Evolutionary conservation across 2,329 filamentous ascomycete genomes (phyloP).

Genomic region (Taxawa tesnikishii): DNA sequence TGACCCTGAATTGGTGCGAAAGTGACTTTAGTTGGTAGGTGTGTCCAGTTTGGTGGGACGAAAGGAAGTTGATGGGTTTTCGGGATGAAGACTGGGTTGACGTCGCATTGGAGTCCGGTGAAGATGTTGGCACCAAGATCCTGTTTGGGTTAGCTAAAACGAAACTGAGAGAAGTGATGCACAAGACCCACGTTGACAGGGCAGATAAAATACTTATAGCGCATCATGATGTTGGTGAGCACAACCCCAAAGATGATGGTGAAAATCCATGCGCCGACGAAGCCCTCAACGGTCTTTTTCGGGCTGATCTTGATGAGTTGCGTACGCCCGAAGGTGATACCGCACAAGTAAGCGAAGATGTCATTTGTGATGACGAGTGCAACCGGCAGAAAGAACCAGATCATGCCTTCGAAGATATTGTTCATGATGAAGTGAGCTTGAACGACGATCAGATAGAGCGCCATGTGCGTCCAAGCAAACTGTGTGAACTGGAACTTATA

Average conservation of each 20-base stretch:
- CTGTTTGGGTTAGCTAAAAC: slow-evolving; percentile 14
- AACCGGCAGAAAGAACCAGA: slow-evolving; percentile 97
- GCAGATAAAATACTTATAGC: slow-evolving; percentile 96
- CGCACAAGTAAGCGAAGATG: slow-evolving; percentile 95
- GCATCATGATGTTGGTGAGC: slow-evolving; percentile 73
- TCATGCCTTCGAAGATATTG: slow-evolving; percentile 98
- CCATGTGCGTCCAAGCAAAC: slow-evolving; percentile 99
- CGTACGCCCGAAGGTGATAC: slow-evolving; percentile 90
- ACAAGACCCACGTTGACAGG: slow-evolving; percentile 61
- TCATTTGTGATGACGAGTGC: slow-evolving; percentile 96
- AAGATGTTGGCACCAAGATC: slow-evolving; percentile 90
- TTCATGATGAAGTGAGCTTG: slow-evolving; percentile 99
- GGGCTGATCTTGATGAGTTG: slow-evolving; percentile 96
- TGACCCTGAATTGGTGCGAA: slow-evolving; percentile 88
- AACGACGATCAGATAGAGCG: slow-evolving; percentile 91
- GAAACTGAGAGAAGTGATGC: slow-evolving; percentile 9
- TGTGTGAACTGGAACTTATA: slow-evolving; percentile 99
- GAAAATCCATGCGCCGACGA: slow-evolving; percentile 91
- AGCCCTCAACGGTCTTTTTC: slow-evolving; percentile 98
- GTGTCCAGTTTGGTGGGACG: slow-evolving; percentile 49
- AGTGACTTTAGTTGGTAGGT: slow-evolving; percentile 58
- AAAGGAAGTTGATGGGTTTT: slow-evolving; percentile 57
- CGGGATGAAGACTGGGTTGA: slow-evolving; percentile 82
- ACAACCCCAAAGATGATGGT: slow-evolving; percentile 75
- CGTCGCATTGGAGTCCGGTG: slow-evolving; percentile 77